These are phyloP conservation scores for Parietichytrium sp. DNA, from an alignment of 108 stramenopile genomes.

Conservation along the genomic window DNA sequence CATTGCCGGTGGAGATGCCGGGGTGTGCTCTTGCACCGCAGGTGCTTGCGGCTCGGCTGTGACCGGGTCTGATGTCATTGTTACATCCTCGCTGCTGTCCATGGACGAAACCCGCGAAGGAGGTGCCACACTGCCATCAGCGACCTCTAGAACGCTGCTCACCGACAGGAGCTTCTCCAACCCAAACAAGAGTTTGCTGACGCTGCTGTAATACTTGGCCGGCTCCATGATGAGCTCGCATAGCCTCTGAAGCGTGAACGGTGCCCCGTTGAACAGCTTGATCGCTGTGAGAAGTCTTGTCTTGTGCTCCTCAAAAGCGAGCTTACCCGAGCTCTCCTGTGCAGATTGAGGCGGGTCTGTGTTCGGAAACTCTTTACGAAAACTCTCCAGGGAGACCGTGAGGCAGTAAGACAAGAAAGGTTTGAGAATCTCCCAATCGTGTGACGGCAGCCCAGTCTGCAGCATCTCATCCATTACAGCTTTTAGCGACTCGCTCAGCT, in stretches of 20 bases:
- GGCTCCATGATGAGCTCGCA: conserved; percentile 30
- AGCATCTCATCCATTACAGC: neutral
- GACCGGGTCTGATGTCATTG: too few relatives aligned
- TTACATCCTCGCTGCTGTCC: too few relatives aligned
- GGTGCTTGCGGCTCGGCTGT: too few relatives aligned
- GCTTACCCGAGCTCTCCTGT: neutral
- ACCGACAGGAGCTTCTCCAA: conserved; percentile 29
- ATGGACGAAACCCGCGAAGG: too few relatives aligned
- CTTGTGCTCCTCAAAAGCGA: conserved; percentile 4
- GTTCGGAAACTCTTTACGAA: neutral
- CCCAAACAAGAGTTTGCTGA: conserved; percentile 25
- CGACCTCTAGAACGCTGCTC: conserved; percentile 27
- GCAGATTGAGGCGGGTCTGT: conserved; percentile 13
- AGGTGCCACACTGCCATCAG: too few relatives aligned
- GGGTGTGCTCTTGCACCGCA: too few relatives aligned
- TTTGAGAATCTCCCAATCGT: conserved; percentile 19
- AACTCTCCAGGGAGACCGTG: neutral
- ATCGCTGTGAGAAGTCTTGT: neutral
- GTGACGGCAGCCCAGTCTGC: neutral
- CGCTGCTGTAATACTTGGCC: neutral
- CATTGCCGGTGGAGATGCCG: too few relatives aligned
- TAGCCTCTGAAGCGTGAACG: conserved; percentile 10
- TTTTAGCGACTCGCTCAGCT: too few relatives aligned
- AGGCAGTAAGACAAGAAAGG: neutral
- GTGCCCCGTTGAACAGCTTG: conserved; percentile 10